Evolutionary conservation across 495 filamentous ascomycete species (phyloP).

Genomic region (Trichoderma gamsii): DNA sequence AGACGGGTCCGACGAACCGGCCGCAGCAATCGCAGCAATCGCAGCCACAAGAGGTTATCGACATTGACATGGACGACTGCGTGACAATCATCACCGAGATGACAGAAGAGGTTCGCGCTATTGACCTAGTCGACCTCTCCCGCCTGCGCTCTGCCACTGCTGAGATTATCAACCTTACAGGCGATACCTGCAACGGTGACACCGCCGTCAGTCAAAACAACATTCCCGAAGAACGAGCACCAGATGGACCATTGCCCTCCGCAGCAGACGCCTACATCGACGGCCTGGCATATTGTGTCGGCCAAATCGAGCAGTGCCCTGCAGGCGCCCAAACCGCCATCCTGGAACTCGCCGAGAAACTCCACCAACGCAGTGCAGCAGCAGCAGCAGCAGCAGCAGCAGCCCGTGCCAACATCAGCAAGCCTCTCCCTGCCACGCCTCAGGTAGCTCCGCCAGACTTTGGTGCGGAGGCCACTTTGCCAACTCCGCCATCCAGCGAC

Average conservation of each 20-base stretch:
- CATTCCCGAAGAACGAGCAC: background rate
- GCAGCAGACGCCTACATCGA: background rate
- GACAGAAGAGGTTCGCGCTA: background rate
- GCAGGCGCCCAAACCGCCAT: background rate
- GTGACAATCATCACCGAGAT: background rate
- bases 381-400: background rate
- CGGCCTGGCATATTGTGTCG: slow-evolving; percentile 13
- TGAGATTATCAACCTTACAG: background rate
- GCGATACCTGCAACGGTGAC: background rate
- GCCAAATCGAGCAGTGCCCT: slow-evolving; percentile 11
- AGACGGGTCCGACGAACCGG: background rate
- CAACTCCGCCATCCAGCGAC: background rate
- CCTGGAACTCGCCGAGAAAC: background rate
- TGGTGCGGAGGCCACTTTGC: background rate
- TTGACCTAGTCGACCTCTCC: background rate
- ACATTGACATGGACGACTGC: background rate
- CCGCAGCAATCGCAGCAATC: background rate
- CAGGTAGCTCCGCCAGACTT: background rate
- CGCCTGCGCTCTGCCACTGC: background rate
- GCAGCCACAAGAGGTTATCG: background rate
- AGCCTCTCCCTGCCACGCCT: slow-evolving; percentile 5
- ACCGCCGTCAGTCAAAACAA: background rate
- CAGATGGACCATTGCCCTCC: background rate
- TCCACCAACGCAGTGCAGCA: background rate
- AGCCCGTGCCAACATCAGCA: background rate